Evolutionary conservation across 768 basidiomycete genomes (phyloP), one percentile per base, ranked within the genome.

Genomic region (Suillus hirtellus): DNA sequence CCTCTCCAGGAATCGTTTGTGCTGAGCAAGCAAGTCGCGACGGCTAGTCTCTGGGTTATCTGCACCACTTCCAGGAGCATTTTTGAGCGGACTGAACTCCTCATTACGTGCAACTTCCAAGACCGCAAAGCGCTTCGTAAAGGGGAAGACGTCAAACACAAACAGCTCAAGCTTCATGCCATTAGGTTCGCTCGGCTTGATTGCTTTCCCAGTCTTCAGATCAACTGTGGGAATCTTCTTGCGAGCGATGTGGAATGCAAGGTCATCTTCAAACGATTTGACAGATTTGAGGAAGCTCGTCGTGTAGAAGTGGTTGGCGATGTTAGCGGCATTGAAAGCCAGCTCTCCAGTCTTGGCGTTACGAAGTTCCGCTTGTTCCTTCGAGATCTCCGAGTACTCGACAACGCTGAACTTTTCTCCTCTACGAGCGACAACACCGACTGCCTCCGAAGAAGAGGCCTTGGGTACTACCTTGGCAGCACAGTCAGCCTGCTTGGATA

Each of bases 131-230:
- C 77, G 80, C 71, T 87, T 75, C 34, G 95, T 94, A 78, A 86
- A 93, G 0, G 96, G 96, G 82, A 99, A 98, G 52, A 99, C 97
- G 77, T 99, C 97, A 71, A 99, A 99, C 38, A 99, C 92, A 78
- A 99, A 99, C 80, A 96, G 81, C 77, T 99, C 97, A 65, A 99
- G 87, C 79, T 99, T 99, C 93, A 99, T 96, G 65, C 97, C 97
- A 75, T 99, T 99, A n/a, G 95, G 92, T 72, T 89, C 88, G 65
- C 78, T 75, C 2, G 97, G 96, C 72, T 95, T 96, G 72, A 96
- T 76, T 4, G 71, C 31, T 65, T 86, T 80, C 21, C 93, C 95
- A 15, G 84, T 83, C 61, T 82, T 71, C 63, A 93, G 69, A 72
- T 93, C 88, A 66, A 95, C 80, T 68, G 90, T 85, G 8, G 95